Conservation (phyloP, 768 basidiomycete genomes). For the Amanita thiersii region DNA sequence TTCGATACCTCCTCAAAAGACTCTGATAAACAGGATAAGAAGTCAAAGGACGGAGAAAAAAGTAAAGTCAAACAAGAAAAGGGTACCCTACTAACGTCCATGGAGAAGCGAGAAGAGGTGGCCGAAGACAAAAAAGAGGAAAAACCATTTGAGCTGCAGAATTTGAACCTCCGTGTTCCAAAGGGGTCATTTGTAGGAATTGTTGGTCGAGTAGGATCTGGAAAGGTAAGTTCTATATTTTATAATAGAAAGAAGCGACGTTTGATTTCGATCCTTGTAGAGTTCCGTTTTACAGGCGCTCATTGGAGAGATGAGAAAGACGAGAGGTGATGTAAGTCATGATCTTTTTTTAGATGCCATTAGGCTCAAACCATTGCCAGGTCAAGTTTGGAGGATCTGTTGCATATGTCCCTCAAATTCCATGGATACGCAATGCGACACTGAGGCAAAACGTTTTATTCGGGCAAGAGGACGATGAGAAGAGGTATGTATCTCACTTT, state of each 20-base stretch:
- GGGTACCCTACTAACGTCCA: constrained; percentile 11
- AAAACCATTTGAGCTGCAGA: constrained; percentile 42
- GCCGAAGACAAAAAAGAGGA: constrained; percentile 20
- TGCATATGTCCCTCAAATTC: constrained; percentile 51
- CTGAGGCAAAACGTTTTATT: constrained; percentile 71
- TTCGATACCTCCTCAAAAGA: no score
- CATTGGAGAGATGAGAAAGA: constrained; percentile 62
- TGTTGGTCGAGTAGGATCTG: constrained; percentile 69
- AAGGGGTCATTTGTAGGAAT: constrained; percentile 61
- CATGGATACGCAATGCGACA: constrained; percentile 65
- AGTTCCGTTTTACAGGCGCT: constrained; percentile 48
- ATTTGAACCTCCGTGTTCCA: constrained; percentile 36
- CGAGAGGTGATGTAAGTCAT: constrained; percentile 40
- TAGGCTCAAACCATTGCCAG: constrained; percentile 14
- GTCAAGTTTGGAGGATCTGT: constrained; percentile 46
- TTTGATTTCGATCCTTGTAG: constrained; percentile 23
- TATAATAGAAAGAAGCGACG: no score
- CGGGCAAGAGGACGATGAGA: constrained; percentile 55
- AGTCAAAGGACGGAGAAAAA: constrained; percentile 14
- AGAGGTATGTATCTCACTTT: constrained; percentile 24
- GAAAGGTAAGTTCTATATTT: constrained; percentile 38
- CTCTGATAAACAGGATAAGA: constrained; percentile 11
- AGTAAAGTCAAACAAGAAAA: no score
- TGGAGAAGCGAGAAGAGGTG: background rate
- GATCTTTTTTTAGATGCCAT: background rate